Conservation (phyloP, 2,329 filamentous ascomycete genomes). For the Botrytis fragariae region DNA sequence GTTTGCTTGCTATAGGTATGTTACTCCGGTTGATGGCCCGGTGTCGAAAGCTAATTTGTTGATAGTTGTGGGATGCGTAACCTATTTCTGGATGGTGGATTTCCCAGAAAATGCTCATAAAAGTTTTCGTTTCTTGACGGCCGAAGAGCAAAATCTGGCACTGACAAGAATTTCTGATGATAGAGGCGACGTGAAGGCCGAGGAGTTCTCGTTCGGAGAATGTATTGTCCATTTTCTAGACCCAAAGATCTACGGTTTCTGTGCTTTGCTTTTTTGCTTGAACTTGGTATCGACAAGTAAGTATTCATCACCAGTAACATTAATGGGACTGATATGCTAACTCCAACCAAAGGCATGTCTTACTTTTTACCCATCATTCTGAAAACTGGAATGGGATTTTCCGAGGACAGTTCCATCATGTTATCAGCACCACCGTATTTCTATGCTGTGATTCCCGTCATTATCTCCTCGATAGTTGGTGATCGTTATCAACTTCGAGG, state of each 20-base stretch:
- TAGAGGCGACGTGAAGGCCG: slow-evolving; percentile 52
- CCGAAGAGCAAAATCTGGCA: slow-evolving; percentile 48
- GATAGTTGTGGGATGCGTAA: slow-evolving; percentile 47
- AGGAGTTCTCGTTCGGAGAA: slow-evolving; percentile 57
- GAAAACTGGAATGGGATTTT: slow-evolving; percentile 53
- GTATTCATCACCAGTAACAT: neutral
- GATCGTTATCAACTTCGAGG: slow-evolving; percentile 51
- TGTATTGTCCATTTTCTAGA: slow-evolving; percentile 51
- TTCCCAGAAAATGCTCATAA: slow-evolving; percentile 57
- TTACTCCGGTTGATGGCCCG: neutral
- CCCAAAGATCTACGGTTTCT: slow-evolving; percentile 62
- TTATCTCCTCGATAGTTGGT: slow-evolving; percentile 51
- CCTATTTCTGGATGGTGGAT: slow-evolving; percentile 61
- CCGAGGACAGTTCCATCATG: slow-evolving; percentile 50
- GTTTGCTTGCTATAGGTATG: slow-evolving; percentile 49
- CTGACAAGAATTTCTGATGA: slow-evolving; percentile 55
- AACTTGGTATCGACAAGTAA: slow-evolving; percentile 66
- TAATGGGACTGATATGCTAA: neutral
- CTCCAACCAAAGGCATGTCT: slow-evolving; percentile 52
- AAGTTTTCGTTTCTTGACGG: slow-evolving; percentile 55
- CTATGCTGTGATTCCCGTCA: slow-evolving; percentile 49
- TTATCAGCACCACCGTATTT: slow-evolving; percentile 54
- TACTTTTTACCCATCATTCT: slow-evolving; percentile 82
- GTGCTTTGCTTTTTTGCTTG: slow-evolving; percentile 61
- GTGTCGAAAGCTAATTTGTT: slow-evolving; percentile 17